Evolutionary conservation across 805 yeast species (phyloP).

Genomic region (Candida qinlingensis): DNA sequence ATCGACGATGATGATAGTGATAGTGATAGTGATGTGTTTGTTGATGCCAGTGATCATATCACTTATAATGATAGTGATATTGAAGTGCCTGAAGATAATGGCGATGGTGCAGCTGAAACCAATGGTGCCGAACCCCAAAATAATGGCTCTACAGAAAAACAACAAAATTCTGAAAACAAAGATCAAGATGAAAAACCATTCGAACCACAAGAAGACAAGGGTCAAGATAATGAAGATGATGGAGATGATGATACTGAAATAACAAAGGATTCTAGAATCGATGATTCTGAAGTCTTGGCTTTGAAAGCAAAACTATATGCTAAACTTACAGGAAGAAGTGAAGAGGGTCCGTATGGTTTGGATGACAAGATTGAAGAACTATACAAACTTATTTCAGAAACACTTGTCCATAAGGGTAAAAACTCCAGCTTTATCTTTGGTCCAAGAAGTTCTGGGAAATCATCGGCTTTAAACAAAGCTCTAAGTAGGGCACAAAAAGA

Average conservation of each 20-base stretch:
- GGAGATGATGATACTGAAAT: slow-evolving; percentile 6
- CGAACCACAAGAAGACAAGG: not conserved
- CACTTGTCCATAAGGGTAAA: slow-evolving; percentile 66
- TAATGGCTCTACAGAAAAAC: no score
- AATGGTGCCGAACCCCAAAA: no score
- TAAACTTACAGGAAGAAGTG: slow-evolving; percentile 24
- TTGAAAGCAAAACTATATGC: slow-evolving; percentile 18
- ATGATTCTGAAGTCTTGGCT: not conserved
- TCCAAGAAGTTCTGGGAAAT: slow-evolving; percentile 74
- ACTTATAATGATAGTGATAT: not conserved
- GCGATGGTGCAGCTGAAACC: slow-evolving; percentile 1
- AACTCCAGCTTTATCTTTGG: slow-evolving; percentile 80
- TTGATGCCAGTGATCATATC: slow-evolving; percentile 1
- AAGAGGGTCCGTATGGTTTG: slow-evolving; percentile 28
- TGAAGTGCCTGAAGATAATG: not conserved
- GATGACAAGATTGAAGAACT: slow-evolving; percentile 42
- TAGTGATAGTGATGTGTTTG: slow-evolving; percentile 8
- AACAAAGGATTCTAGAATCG: not conserved
- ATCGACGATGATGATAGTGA: slow-evolving; percentile 36
- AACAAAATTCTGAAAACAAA: slow-evolving; percentile 4
- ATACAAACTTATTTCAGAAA: slow-evolving; percentile 52
- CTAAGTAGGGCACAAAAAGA: slow-evolving; percentile 28
- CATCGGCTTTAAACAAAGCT: slow-evolving; percentile 55
- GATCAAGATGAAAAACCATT: not conserved
- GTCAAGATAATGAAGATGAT: not conserved